Evolutionary conservation across 2,329 filamentous ascomycete genomes (phyloP).

Genomic region (Davidsoniella australis): DNA sequence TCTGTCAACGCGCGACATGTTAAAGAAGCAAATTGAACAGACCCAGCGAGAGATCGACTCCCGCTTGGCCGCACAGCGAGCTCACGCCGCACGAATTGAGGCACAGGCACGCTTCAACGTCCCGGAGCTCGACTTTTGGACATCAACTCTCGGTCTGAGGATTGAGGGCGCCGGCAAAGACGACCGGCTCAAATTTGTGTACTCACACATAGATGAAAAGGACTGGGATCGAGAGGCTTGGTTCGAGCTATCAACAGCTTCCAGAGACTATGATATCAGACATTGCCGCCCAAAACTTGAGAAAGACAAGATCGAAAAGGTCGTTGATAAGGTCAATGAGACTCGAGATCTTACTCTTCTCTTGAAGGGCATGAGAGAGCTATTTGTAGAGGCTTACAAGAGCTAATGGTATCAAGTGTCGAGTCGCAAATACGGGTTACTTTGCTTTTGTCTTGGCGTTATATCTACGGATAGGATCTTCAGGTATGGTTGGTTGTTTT

Average conservation of each 20-base stretch:
- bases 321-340: slow-evolving; percentile 70
- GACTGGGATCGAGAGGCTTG: slow-evolving; percentile 81
- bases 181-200: slow-evolving; percentile 80
- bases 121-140: slow-evolving; percentile 92
- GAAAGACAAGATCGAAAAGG: slow-evolving; percentile 56
- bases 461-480: not conserved
- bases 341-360: slow-evolving; percentile 52
- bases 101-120: slow-evolving; percentile 76
- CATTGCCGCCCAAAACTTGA: slow-evolving; percentile 72
- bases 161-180: slow-evolving; percentile 79
- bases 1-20: slow-evolving; percentile 35
- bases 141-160: slow-evolving; percentile 69
- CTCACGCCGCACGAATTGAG: slow-evolving; percentile 58
- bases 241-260: slow-evolving; percentile 76
- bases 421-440: not conserved
- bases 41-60: slow-evolving; percentile 55
- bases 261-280: slow-evolving; percentile 69
- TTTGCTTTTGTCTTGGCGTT: not conserved
- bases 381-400: slow-evolving; percentile 55
- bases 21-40: slow-evolving; percentile 45
- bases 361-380: slow-evolving; percentile 65
- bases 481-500: not conserved
- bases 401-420: not conserved
- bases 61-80: slow-evolving; percentile 52
- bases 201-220: slow-evolving; percentile 68